These are phyloP conservation scores for Cronartium quercuum DNA, from an alignment of 1,284 basidiomycete genomes.

Conservation along the genomic window DNA sequence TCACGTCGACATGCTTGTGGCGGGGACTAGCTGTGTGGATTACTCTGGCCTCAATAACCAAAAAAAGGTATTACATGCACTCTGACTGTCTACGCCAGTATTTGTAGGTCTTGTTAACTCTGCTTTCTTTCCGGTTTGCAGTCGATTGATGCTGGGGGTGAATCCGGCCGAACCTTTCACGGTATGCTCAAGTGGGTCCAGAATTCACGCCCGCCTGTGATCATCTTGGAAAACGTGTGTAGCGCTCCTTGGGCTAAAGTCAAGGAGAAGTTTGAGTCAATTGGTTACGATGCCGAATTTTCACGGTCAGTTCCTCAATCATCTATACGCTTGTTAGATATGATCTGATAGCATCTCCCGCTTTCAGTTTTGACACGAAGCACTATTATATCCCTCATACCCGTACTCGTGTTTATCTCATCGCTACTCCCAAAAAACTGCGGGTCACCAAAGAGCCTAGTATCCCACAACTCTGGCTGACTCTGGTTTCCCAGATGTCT, in stretches of 20 bases:
- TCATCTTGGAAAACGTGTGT: conserved; percentile 91
- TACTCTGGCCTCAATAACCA: conserved; percentile 91
- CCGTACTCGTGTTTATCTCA: conserved; percentile 67
- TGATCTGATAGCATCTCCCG: background rate
- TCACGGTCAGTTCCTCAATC: conserved; percentile 51
- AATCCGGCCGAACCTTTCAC: conserved; percentile 47
- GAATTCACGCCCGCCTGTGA: conserved; percentile 76
- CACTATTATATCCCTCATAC: conserved; percentile 92
- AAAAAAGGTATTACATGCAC: conserved; percentile 63
- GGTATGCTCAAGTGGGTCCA: conserved; percentile 87
- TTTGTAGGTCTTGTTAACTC: background rate
- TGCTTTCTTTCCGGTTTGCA: background rate
- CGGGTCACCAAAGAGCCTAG: conserved; percentile 54
- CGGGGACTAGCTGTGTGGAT: conserved; percentile 92
- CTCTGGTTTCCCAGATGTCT: conserved; percentile 62
- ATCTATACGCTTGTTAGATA: background rate
- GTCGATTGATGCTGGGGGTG: conserved; percentile 46
- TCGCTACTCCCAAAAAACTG: conserved; percentile 40
- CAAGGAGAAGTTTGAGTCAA: conserved; percentile 65
- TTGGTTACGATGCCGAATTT: conserved; percentile 69
- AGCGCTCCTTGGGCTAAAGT: conserved; percentile 80
- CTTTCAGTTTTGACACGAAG: conserved; percentile 71
- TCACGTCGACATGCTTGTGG: conserved; percentile 70
- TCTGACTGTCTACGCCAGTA: background rate
- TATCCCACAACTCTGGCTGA: conserved; percentile 67